Evolutionary conservation across 2,329 filamentous ascomycete species (phyloP).

Genomic region (Penicillium sp.): DNA sequence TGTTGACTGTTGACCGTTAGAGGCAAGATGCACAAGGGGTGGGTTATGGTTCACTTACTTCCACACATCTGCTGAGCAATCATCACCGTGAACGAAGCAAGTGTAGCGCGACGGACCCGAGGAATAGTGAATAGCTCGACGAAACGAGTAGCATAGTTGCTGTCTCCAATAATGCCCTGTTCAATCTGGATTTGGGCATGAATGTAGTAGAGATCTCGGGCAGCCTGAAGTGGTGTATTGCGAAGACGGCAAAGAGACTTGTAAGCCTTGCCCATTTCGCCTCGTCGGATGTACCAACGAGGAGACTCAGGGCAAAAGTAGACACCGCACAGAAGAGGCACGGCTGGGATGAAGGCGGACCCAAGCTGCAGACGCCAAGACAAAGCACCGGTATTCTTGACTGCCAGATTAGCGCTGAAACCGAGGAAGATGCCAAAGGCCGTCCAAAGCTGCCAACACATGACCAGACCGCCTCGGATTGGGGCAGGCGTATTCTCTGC

Average conservation of each 20-base stretch:
- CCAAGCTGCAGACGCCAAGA: slow-evolving; percentile 64
- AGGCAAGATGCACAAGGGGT: not conserved
- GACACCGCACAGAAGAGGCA: slow-evolving; percentile 58
- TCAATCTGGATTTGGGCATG: slow-evolving; percentile 53
- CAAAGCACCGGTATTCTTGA: slow-evolving; percentile 58
- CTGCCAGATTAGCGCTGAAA: slow-evolving; percentile 62
- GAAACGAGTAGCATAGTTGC: slow-evolving; percentile 62
- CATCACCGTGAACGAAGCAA: slow-evolving; percentile 79
- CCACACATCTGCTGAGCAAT: slow-evolving; percentile 71
- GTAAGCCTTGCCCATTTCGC: slow-evolving; percentile 61
- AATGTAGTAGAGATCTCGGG: slow-evolving; percentile 53
- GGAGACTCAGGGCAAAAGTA: slow-evolving; percentile 65
- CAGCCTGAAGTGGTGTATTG: slow-evolving; percentile 59
- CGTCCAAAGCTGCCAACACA: slow-evolving; percentile 55
- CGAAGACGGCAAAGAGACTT: slow-evolving; percentile 56
- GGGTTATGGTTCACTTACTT: slow-evolving; percentile 23
- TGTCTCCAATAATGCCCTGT: slow-evolving; percentile 40
- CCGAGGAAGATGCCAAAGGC: slow-evolving; percentile 67
- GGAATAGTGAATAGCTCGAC: slow-evolving; percentile 51
- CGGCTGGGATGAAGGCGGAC: slow-evolving; percentile 63
- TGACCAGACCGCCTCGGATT: slow-evolving; percentile 57
- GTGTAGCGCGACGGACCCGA: slow-evolving; percentile 59
- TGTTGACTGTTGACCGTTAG: slow-evolving; percentile 51
- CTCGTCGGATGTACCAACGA: slow-evolving; percentile 67
- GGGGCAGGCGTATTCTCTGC: slow-evolving; percentile 56